These are phyloP conservation scores for Lentinula sp. DNA, from an alignment of 768 basidiomycete species.

Conservation along the genomic window DNA sequence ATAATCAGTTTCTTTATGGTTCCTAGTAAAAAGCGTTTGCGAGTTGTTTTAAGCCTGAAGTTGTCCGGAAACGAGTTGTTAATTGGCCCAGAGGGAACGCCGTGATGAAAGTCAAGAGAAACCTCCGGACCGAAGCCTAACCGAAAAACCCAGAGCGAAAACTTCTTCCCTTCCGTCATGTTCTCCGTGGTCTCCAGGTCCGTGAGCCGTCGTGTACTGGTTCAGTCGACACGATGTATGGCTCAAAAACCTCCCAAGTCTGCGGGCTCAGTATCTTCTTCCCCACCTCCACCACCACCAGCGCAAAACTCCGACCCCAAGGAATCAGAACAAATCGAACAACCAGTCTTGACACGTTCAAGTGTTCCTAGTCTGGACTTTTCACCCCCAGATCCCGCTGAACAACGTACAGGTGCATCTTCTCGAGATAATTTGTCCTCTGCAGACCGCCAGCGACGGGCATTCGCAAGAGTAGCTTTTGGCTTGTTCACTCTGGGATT, in stretches of 20 bases:
- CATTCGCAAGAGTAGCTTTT: constrained; percentile 49
- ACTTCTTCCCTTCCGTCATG: constrained; percentile 5
- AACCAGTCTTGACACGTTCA: constrained; percentile 5
- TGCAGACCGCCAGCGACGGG: constrained; percentile 64
- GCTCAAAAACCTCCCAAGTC: constrained; percentile 19
- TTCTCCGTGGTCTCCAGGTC: constrained; percentile 25
- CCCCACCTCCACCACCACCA: constrained; percentile 10
- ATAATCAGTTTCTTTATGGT: too few species aligned
- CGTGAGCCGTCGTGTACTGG: constrained; percentile 25
- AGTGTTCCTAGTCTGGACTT: constrained; percentile 58
- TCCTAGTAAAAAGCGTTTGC: too few species aligned
- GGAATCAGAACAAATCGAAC: not conserved
- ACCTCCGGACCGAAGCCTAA: not conserved
- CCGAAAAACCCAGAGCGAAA: not conserved
- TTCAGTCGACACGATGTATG: constrained; percentile 27
- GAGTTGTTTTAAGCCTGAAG: too few species aligned
- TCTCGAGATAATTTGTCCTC: constrained; percentile 75
- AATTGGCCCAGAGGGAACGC: too few species aligned
- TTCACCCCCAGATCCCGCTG: constrained; percentile 42
- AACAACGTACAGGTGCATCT: constrained; percentile 67
- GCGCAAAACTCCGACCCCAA: constrained; percentile 7
- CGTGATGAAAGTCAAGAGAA: too few species aligned
- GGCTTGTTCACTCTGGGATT: constrained; percentile 50
- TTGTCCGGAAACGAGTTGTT: too few species aligned
- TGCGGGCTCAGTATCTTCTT: constrained; percentile 4